Base-by-base conservation (phyloP, 345 rosid species). In the Streptanthus diversifolius region DNA sequence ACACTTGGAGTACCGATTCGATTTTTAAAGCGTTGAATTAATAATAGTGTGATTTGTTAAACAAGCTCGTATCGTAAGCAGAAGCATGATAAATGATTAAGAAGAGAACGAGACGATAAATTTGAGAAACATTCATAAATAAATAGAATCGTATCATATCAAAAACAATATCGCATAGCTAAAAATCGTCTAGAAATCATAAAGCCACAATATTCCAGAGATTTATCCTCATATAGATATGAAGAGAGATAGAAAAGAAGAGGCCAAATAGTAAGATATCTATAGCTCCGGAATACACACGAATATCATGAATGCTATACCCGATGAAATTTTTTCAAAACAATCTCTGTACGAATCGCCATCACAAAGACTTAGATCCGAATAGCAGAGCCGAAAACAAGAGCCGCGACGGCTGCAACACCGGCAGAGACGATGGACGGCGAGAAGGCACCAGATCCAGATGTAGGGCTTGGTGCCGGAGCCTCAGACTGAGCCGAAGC, bases 401-500 rank as follows among this genome's bases (percentile, higher is more conserved):
- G 72, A 72, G 85, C 77, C 8, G 43, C 80, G 1, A 74, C 72
- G 8, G 80, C 82, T 2, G 86, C 88, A 1, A 75, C 67, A 27
- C 70, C 76, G 25, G 80, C 87, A 0, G 80, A 64, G 9, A 65
- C 80, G 35, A 86, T 4, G 0, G 90, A 77, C 1, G 90, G 78
- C 0, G 82, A 63, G 73, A 85, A 45, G 21, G 77, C 18, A 56
- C 74, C 77, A n/a, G 91, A 83, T 17, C 83, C 87, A 9, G 93
- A 80, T 5, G 43, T 7, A 3, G 91, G 91, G 22, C 81, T 70
- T 0, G 91, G 90, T 0, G 96, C 90, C 2, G 93, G 91, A 5
- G 93, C 68, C 4, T 77, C 82, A 0, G 79, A 82, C 6, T 85
- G 87, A 48, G 81, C 87, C 0, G 84, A 44, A 17, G 82, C 80